Percentiles rank a stretch among this genome's conserved stretches.
phyloP scores from a whole-genome alignment of 169 alveolate species.

The Blepharisma undulans region DNA sequence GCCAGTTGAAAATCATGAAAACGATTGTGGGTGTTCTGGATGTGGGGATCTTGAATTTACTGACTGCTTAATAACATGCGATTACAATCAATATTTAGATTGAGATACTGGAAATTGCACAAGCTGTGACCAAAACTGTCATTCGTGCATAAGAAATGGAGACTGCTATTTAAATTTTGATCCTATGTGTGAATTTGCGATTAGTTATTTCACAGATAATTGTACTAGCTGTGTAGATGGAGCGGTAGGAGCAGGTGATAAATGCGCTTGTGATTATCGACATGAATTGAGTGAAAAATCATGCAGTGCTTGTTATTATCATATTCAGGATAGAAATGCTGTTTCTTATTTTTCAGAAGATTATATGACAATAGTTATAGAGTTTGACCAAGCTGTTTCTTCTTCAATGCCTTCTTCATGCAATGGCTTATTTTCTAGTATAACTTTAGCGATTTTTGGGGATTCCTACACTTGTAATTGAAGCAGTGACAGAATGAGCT shows the following conservation, averaged over 20 bases:
- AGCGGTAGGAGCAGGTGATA: neutral
- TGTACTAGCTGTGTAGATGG: neutral
- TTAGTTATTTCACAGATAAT: neutral
- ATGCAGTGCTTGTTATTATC: conserved; percentile 10
- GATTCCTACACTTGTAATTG: neutral
- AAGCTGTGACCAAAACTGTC: neutral
- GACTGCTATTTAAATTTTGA: neutral
- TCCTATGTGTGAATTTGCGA: neutral
- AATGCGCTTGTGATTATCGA: neutral
- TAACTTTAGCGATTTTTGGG: neutral
- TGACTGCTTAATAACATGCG: neutral
- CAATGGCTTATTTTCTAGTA: neutral
- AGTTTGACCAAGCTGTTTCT: neutral
- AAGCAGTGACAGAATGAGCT: neutral
- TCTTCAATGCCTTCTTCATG: neutral
- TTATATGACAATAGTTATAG: neutral
- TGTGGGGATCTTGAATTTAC: neutral
- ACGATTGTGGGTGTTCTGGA: neutral
- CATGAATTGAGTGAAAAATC: neutral
- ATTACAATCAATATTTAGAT: neutral
- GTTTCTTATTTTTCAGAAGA: conserved; percentile 23
- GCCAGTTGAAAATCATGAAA: neutral
- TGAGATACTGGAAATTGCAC: neutral
- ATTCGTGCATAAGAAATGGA: neutral
- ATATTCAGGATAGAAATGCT: neutral